Base-by-base conservation (phyloP, 768 basidiomycete genomes). In the Podaxis sp. region DNA sequence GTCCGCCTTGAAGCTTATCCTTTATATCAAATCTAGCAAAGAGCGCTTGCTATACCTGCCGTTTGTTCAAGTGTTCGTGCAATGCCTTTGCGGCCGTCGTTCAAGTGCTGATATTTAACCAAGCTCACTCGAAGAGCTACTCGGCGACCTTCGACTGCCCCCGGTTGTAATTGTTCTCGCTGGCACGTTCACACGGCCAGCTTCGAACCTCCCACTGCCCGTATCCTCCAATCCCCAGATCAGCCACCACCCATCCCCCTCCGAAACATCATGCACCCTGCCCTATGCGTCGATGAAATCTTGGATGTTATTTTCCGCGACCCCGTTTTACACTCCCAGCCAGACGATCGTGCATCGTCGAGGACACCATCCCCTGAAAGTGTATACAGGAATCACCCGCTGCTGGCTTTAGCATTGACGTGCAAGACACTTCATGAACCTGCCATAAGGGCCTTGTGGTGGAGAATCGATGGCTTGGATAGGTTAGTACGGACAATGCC, bases 371-470 rank as follows among this genome's bases (percentile, higher is more conserved):
- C 28, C 46, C 11, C 17, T 20, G 46, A 49, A 11, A 8, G 46
- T 30, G 44, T 36, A n/a, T 48, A 13, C n/a, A 48, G 28, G 36
- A 58, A 20, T 11, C 28, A 58, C 46, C 46, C 57, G 3, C 13
- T 60, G 15, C 26, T 60, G 17, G 36, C 58, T 24, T 15, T 60
- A 8, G 58, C 58, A 17, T 40, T 52, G 22, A 60, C 58, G 17
- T 60, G 58, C 58, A 60, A 52, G 58, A 40, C 37, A 0, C 51
- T 60, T 30, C 41, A 60, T 41, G 49, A 60, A 15, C 58, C 50
- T 26, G 58, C 58, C 7, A 60, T 15, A 13, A 24, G 49, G 26
- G 33, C 17, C 4, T 10, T 60, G 36, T 60, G 58, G 58, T 20
- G 49, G 24, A 36, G 15, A 20, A 40, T 60, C 4, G 37, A 60